A percentile compares a stretch with the other conserved stretches of the same genome.
Evolutionary conservation across 106 monocot species (phyloP).

Genomic region (Dendrobium huoshanense): DNA sequence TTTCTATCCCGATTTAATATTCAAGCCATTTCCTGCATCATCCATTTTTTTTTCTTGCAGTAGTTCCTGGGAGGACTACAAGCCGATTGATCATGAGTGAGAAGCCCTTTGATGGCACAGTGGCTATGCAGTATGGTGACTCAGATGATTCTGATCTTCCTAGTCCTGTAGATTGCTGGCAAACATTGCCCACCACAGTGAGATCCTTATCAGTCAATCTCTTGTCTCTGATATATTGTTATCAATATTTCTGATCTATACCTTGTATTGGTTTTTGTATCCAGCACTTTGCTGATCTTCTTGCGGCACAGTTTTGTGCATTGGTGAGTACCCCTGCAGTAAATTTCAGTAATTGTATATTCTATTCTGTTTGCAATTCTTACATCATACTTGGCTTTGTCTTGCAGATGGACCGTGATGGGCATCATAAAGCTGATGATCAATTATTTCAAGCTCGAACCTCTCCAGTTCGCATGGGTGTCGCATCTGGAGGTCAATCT

Average conservation of each 20-base stretch:
- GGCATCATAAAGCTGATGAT: slow-evolving; percentile 66
- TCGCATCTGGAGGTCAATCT: slow-evolving; percentile 22
- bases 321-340: slow-evolving; percentile 40
- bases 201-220: slow-evolving; percentile 14
- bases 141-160: slow-evolving; percentile 45
- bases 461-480: slow-evolving; percentile 14
- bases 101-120: slow-evolving; percentile 62
- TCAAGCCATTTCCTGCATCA: background rate
- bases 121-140: slow-evolving; percentile 64
- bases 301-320: slow-evolving; percentile 52
- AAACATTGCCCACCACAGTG: slow-evolving; percentile 61
- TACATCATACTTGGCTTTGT: background rate
- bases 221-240: background rate
- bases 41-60: slow-evolving; percentile 3
- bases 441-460: slow-evolving; percentile 49
- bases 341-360: slow-evolving; percentile 7
- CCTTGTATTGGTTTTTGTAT: background rate
- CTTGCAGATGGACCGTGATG: slow-evolving; percentile 60
- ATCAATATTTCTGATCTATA: background rate
- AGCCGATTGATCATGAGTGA: slow-evolving; percentile 48
- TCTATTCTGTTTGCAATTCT: background rate
- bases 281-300: slow-evolving; percentile 79
- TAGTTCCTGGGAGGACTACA: slow-evolving; percentile 12
- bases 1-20: background rate
- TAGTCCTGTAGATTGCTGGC: slow-evolving; percentile 24